Conservation (phyloP, 2,329 filamentous ascomycete genomes). For the Exophiala aquamarina region DNA sequence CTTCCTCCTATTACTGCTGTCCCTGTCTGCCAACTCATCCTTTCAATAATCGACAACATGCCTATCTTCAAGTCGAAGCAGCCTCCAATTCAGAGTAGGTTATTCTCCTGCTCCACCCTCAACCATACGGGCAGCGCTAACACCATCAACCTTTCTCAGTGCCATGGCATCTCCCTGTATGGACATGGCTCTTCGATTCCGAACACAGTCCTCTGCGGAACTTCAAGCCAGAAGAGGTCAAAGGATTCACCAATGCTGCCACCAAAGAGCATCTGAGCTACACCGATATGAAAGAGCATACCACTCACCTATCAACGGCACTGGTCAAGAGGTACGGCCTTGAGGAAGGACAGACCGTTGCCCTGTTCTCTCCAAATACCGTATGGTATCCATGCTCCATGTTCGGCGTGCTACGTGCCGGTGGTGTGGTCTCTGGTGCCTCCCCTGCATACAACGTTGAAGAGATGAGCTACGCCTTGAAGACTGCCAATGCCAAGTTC, state of each 20-base stretch:
- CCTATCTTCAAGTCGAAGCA: slow-evolving; percentile 26
- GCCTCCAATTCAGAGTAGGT: slow-evolving; percentile 23
- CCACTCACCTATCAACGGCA: slow-evolving; percentile 61
- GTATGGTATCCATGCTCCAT: slow-evolving; percentile 68
- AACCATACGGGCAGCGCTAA: neutral
- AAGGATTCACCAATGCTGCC: slow-evolving; percentile 58
- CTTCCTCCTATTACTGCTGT: too few relatives aligned
- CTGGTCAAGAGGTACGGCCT: slow-evolving; percentile 58
- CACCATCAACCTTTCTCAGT: slow-evolving; percentile 38
- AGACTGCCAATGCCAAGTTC: slow-evolving; percentile 54
- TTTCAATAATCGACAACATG: slow-evolving; percentile 21
- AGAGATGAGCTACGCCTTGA: slow-evolving; percentile 66
- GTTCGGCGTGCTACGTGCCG: slow-evolving; percentile 55
- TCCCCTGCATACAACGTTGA: slow-evolving; percentile 66
- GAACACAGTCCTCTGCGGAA: slow-evolving; percentile 51
- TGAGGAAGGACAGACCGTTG: slow-evolving; percentile 55
- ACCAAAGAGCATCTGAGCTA: slow-evolving; percentile 61
- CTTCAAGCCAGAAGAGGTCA: slow-evolving; percentile 41
- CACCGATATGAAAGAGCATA: slow-evolving; percentile 56
- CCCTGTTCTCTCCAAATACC: slow-evolving; percentile 64
- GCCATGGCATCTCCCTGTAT: slow-evolving; percentile 55
- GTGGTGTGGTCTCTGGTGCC: slow-evolving; percentile 61
- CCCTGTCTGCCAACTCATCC: neutral
- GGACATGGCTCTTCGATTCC: slow-evolving; percentile 63
- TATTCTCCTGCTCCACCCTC: neutral